Base-by-base conservation (phyloP, 495 filamentous ascomycete species). In the Aspergillus heteromorphus region DNA sequence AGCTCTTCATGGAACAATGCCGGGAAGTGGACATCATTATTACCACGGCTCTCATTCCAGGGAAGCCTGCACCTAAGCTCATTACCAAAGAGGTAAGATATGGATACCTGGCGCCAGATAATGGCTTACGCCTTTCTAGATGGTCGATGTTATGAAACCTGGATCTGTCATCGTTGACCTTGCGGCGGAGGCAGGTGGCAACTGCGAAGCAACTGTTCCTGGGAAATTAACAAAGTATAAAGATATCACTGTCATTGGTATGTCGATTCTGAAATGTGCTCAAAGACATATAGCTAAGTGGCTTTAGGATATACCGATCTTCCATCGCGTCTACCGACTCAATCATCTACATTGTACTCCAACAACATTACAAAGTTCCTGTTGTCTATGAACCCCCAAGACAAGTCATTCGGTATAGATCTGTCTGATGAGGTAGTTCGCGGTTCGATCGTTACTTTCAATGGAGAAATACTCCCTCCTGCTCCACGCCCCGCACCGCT, bases 321-420 rank as follows among this genome's bases (percentile, higher is more conserved):
- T 40, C 88, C 88, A 0, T 91, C 88, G 6, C 79, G 87, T 17
- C 75, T 92, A 7, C 87, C 88, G 0, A 91, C 87, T 19, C 88
- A 92, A 61, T 85, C 87, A 0, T 91, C 87, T 5, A 90, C 87
- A 1, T 70, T 92, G 20, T 92, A 91, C 70, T 89, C 86, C 16
- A 92, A 92, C 76, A 92, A 92, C 59, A 89, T 92, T 60, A 88
- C 83, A 54, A 92, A 91, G 64, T 86, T 85, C 59, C 78, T 92
- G 8, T 75, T 92, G 25, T 91, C 87, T 1, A 87, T 92, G 77
- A 71, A 82, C 9, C 86, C 88, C 2, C 74, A 85, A 59, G 84
- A 89, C 0, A 88, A 86, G 54, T 77, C 83, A 21, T 91, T 86
- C 57, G 86, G 86, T 0, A 68, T 92, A 42, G 87, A 91, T 53